phyloP scores from a whole-genome alignment of 1,139 yeast species.

The Suhomyces bolitotheri region DNA sequence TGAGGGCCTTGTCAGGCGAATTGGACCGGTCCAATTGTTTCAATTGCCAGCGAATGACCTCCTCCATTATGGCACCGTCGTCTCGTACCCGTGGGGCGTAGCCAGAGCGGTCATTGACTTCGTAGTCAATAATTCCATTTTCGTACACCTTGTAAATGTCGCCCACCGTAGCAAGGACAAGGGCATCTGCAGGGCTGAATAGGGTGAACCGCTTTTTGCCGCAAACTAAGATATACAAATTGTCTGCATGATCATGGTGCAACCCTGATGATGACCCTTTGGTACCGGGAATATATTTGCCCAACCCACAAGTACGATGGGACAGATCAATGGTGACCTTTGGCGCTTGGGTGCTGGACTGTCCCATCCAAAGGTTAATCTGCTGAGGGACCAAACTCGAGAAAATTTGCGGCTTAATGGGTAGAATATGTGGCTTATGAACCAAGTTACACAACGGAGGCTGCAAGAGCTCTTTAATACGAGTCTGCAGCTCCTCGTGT shows the following conservation, averaged over 20 bases:
- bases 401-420: conserved; percentile 45
- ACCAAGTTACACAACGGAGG: conserved; percentile 57
- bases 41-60: conserved; percentile 43
- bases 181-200: conserved; percentile 61
- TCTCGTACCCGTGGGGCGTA: conserved; percentile 58
- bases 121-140: conserved; percentile 70
- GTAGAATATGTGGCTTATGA: conserved; percentile 25
- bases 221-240: conserved; percentile 57
- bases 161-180: conserved; percentile 60
- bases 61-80: conserved; percentile 60
- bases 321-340: conserved; percentile 1
- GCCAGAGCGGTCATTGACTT: conserved; percentile 52
- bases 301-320: conserved; percentile 38
- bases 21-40: conserved; percentile 10
- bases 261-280: conserved; percentile 67
- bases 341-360: conserved; percentile 8
- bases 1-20: not conserved
- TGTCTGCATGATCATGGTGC: conserved; percentile 84
- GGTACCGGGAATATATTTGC: conserved; percentile 49
- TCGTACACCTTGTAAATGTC: conserved; percentile 47
- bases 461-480: conserved; percentile 53
- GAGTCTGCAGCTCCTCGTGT: conserved; percentile 9
- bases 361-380: conserved; percentile 72
- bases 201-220: conserved; percentile 70
- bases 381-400: conserved; percentile 59